Conservation (phyloP, 306 rosid species). For the Alnus glutinosa region DNA sequence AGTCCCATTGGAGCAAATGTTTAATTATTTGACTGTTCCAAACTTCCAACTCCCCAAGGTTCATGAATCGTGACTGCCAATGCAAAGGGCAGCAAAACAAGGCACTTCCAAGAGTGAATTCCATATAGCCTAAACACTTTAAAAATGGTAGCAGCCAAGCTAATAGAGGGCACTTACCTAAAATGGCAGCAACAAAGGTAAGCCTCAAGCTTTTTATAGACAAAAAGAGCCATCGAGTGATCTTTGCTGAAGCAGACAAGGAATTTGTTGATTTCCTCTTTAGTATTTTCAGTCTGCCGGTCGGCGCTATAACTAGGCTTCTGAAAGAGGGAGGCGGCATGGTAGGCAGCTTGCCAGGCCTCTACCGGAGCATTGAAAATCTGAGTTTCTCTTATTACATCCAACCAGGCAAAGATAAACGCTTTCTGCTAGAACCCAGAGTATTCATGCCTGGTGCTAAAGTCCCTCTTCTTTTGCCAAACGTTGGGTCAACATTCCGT, state of each 20-base stretch:
- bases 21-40: too few relatives aligned
- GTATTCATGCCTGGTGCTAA: neutral
- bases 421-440: neutral
- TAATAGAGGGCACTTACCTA: neutral
- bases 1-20: too few relatives aligned
- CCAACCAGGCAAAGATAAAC: neutral
- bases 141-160: too few relatives aligned
- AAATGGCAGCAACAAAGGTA: neutral
- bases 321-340: neutral
- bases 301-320: slow-evolving; percentile 6
- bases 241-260: slow-evolving; percentile 17
- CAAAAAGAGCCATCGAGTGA: neutral
- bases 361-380: slow-evolving; percentile 24
- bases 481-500: neutral
- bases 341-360: neutral
- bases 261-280: slow-evolving; percentile 28
- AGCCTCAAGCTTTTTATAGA: slow-evolving; percentile 25
- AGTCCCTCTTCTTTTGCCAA: neutral
- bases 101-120: too few relatives aligned
- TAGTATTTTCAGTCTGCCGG: slow-evolving; percentile 3
- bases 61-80: too few relatives aligned
- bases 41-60: too few relatives aligned
- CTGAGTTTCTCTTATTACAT: neutral
- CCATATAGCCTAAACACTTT: too few relatives aligned
- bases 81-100: too few relatives aligned